A percentile compares a stretch with the other conserved stretches of the same genome.
phyloP scores from a whole-genome alignment of 2,329 filamentous ascomycete species.

The Penicillium glabrum region DNA sequence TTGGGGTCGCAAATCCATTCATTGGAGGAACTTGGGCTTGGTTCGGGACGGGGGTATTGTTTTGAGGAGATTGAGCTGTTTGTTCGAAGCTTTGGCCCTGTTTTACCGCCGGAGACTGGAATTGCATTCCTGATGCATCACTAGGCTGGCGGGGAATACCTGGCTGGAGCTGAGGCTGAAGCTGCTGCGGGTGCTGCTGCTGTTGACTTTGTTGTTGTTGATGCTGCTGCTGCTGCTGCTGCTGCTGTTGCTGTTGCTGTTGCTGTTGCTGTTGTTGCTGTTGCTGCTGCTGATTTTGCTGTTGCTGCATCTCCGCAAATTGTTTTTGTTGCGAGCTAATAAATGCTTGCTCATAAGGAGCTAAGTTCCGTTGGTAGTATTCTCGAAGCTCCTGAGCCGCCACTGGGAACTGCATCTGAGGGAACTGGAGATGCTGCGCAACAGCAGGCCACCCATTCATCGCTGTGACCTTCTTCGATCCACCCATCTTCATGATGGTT shows the following conservation, averaged over 20 bases:
- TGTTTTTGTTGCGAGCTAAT: conserved; percentile 47
- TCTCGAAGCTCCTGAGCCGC: conserved; percentile 68
- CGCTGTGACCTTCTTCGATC: conserved; percentile 70
- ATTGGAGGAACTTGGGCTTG: conserved; percentile 30
- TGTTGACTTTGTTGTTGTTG: conserved; percentile 37
- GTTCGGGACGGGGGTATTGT: conserved; percentile 29
- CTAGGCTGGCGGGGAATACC: conserved; percentile 38
- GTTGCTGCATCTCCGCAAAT: conserved; percentile 44
- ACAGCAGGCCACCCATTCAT: conserved; percentile 73
- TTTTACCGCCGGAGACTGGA: conserved; percentile 47
- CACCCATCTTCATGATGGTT: conserved; percentile 72
- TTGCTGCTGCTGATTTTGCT: conserved; percentile 20
- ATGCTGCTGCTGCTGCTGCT: not conserved
- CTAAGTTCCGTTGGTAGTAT: conserved; percentile 73
- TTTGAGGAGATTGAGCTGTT: conserved; percentile 33
- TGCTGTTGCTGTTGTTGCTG: not conserved
- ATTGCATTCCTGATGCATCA: conserved; percentile 42
- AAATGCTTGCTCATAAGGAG: conserved; percentile 67
- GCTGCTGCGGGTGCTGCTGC: not conserved
- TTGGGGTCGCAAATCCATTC: conserved; percentile 43
- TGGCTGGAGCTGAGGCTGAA: not conserved
- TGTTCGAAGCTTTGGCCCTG: conserved; percentile 51
- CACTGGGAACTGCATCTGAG: conserved; percentile 61
- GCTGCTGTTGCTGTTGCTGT: not conserved
- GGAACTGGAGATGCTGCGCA: conserved; percentile 62